Evolutionary conservation across 2,329 filamentous ascomycete genomes (phyloP), one percentile per base, ranked within the genome.

Genomic region (Arachnopeziza araneosa): DNA sequence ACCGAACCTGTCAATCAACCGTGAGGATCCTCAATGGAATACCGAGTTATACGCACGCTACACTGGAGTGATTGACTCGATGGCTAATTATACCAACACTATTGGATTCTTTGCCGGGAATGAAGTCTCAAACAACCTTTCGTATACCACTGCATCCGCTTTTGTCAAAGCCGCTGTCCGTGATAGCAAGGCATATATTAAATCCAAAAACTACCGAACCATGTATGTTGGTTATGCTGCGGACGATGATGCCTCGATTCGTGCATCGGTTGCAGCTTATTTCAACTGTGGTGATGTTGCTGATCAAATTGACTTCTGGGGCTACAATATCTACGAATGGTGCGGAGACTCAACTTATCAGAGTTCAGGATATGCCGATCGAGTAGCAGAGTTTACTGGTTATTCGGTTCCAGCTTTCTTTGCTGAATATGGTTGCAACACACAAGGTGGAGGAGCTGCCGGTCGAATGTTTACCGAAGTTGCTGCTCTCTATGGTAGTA

Each of bases 291-390:
- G 92, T 61, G 76, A 84, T 61, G 73, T 79, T 50, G 78, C 80
- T 12, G 76, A 77, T 72, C 75, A 87, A 64, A 96, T 98, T 67
- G 95, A 98, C 77, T 97, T 95, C 82, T 98, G 92, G 90, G 95
- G 95, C 61, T 98, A 98, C 88, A 99, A 98, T 82, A 96, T 98
- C 79, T 98, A 98, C 83, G 95, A 92, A 58, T 99, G 93, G 93
- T 99, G 93, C 75, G 93, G 93, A 67, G 75, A 92, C 67, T 95
- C 90, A 71, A 83, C 79, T 71, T 95, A 89, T 78, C 69, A 79
- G 51, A 73, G 80, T 61, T 97, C 95, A 7, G 90, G 91, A 59
- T 99, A 93, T 78, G 79, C 86, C 61, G 81, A 85, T 59, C 90
- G 93, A 73, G 91, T 91, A 68, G 77, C 90, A 67, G 93, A 96